A percentile compares a stretch with the other conserved stretches of the same genome.
Evolutionary conservation across 306 rosid genomes (phyloP).

Genomic region (Vigna unguiculata): DNA sequence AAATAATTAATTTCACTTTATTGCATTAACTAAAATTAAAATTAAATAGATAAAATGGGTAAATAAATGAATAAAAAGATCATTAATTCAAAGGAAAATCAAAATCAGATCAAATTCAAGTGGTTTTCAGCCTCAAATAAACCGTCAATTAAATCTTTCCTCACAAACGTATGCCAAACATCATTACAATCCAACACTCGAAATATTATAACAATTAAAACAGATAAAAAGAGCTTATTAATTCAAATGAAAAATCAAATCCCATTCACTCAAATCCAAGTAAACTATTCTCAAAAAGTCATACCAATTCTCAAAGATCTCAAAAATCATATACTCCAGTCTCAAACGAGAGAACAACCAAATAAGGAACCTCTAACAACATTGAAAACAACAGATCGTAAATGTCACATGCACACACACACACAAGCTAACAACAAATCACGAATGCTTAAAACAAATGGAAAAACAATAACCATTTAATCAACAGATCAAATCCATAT

Average conservation of each 20-base stretch:
- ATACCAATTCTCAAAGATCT: background rate
- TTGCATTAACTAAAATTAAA: background rate
- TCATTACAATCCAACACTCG: background rate
- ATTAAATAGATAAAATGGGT: background rate
- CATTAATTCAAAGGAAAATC: background rate
- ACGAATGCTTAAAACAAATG: background rate
- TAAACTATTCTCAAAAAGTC: background rate
- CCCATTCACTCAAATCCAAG: background rate
- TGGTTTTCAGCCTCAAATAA: conserved; percentile 22
- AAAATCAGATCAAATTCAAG: background rate
- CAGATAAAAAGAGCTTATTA: background rate
- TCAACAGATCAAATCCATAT: background rate
- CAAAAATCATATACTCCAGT: no score
- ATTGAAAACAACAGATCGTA: background rate
- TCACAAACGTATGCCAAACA: background rate
- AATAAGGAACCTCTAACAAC: conserved; percentile 7
- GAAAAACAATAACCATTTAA: background rate
- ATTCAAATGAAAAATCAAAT: background rate
- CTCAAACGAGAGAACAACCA: background rate
- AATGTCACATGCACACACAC: background rate
- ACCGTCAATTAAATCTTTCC: background rate
- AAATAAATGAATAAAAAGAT: background rate
- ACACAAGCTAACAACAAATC: background rate
- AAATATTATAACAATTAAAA: background rate
- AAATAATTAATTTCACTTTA: background rate